A percentile compares a stretch with the other conserved stretches of the same genome.
These are phyloP conservation scores for Neopestalotiopsis sp. DNA, from an alignment of 2,329 filamentous ascomycete genomes.

Conservation along the genomic window DNA sequence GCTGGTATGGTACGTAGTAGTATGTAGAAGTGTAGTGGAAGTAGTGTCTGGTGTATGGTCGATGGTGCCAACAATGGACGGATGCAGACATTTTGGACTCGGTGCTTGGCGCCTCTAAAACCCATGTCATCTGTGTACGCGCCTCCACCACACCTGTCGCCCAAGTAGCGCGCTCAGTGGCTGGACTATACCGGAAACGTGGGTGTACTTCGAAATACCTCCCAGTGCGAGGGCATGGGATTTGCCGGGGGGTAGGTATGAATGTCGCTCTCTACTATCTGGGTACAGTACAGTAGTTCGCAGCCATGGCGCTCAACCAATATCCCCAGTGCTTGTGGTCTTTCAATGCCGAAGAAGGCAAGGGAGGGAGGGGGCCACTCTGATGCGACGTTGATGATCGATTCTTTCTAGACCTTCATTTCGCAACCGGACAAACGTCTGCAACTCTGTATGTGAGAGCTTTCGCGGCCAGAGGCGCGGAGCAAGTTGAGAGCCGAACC, in stretches of 20 bases:
- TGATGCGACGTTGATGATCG: neutral
- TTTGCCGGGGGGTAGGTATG: neutral
- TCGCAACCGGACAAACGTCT: neutral
- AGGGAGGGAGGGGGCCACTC: neutral
- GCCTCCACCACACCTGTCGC: conserved; percentile 14
- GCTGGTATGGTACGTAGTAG: neutral
- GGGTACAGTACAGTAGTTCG: conserved; percentile 2
- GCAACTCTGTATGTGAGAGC: neutral
- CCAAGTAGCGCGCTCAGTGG: conserved; percentile 7
- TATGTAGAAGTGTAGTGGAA: neutral
- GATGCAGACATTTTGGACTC: neutral
- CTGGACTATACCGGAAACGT: conserved; percentile 6
- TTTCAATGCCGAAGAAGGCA: neutral
- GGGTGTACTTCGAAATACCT: conserved; percentile 16
- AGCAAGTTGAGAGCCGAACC: conserved; percentile 3
- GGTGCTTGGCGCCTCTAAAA: conserved; percentile 12
- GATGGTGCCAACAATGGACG: conserved; percentile 7
- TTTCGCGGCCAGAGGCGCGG: neutral
- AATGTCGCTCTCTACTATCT: neutral
- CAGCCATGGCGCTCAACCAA: conserved; percentile 12
- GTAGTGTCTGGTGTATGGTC: conserved; percentile 1
- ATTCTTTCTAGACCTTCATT: conserved; percentile 5
- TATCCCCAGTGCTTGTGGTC: neutral
- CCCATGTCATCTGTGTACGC: conserved; percentile 15
- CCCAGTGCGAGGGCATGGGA: neutral